Base-by-base conservation (phyloP, 441 rosid genomes). In the Euphorbia celastroides region DNA sequence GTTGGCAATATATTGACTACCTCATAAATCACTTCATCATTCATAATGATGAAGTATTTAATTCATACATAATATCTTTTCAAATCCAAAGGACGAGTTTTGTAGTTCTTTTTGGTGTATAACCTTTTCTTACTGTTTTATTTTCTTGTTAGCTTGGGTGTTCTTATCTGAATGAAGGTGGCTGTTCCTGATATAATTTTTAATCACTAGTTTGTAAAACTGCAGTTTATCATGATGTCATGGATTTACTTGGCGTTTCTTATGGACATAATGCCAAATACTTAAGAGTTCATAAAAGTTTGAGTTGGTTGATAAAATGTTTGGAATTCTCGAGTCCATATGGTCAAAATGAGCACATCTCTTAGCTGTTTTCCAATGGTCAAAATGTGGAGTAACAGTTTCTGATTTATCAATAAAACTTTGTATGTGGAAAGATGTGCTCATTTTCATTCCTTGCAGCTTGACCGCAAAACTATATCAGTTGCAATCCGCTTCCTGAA, bases 401-500 rank as follows among this genome's bases (percentile, higher is more conserved):
- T 60, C 20, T 32, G 17, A 65, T 31, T 65, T 23, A 13, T 51
- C 13, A 7, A 12, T 51, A 6, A 31, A 51, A 64, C 20, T 51
- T 12, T 12, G 14, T 50, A 22, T 17, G 34, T 13, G 10, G 27
- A 34, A 42, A 36, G n/a, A 31, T 66, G 48, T n/a, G 28, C 26
- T 7, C 2, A 8, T 9, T 68, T 69, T 67, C 68, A 36, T 68
- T 62, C 66, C 60, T 55, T 72, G 81, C 80, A 94, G 99, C 52
- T 92, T 75, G 95, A 92, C 70, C 73, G 79, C 14, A 80, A 42
- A 75, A 83, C 95, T 1, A 11, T 95, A 48, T 90, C 93, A 27
- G 74, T 95, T 34, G 99, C 92, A 16, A 68, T 88, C 60, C 96
- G 99, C 31, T 95, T 95, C 74, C 50, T 88, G 44, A 87, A 77